Evolutionary conservation across 2,329 filamentous ascomycete species (phyloP), one percentile per base, ranked within the genome.

Genomic region (Rhinocladiella similis): DNA sequence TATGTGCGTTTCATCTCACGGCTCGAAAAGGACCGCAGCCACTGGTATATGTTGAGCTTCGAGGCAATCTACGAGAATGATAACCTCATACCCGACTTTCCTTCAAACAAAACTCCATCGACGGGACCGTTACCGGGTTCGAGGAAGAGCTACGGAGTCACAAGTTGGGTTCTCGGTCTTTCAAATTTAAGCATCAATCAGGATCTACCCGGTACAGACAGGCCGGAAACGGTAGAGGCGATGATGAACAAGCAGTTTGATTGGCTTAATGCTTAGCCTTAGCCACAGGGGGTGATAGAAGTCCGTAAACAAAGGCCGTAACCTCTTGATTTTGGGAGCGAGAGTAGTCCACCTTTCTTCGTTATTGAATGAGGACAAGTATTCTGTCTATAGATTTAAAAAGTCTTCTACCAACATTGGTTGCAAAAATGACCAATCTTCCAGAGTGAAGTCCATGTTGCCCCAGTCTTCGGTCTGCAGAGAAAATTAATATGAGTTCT

Each of bases 51-150:
- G 45, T 7, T 27, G 6, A 27, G 22, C 6, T 27, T 47, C 6
- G 45, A 47, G 22, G 45, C 45, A 18, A 47, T 47, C 22, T 47
- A 47, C 22, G 45, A 47, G 2, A 16, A 16, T 13, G 45, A 47
- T 4, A 25, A 12, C 6, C 10, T 47, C 4, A 29, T 22, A 13
- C 3, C 22, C 42, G 18, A 14, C 13, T 20, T 45, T 19, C 42
- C 42, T 16, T 14, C 35, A 4, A 16, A 38, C 35, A 38, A 38
- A 16, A 45, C 16, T 4, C 42, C 18, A 14, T 20, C 42, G 22
- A 20, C 18, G 16, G 19, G 42, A 14, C 42, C 18, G 22, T 14
- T 19, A 3, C 12, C 13, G 12, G 22, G 18, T n/a, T 25, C 6
- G n/a, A 22, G 45, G 27, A 16, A 47, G 22, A 47, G 45, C 16